A percentile compares a stretch with the other conserved stretches of the same genome.
Evolutionary conservation across 129 eudicot species (phyloP).

Genomic region (Lactuca sativa): DNA sequence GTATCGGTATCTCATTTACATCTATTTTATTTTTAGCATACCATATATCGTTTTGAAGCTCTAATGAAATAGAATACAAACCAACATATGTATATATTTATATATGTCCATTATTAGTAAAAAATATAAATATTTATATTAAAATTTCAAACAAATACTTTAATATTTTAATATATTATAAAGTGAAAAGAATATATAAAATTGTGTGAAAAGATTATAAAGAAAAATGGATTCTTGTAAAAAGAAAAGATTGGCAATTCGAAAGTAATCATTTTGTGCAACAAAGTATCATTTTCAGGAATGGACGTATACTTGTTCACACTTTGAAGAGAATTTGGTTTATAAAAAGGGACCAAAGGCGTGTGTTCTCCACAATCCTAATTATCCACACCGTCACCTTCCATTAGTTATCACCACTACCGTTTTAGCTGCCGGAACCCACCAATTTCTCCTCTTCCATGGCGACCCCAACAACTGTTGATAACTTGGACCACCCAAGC

Average conservation of each 20-base stretch:
- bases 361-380: slow-evolving; percentile 35
- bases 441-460: slow-evolving; percentile 4
- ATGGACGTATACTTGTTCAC: slow-evolving; percentile 28
- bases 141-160: too few relatives aligned
- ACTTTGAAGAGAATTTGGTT: slow-evolving; percentile 11
- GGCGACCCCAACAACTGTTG: slow-evolving; percentile 17
- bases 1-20: too few relatives aligned
- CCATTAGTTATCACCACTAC: slow-evolving; percentile 8
- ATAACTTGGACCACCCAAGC: slow-evolving; percentile 10
- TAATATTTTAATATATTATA: background rate
- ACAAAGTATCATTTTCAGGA: slow-evolving; percentile 19
- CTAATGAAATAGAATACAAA: too few relatives aligned
- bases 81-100: too few relatives aligned
- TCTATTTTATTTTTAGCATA: too few relatives aligned
- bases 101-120: too few relatives aligned
- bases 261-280: slow-evolving; percentile 16
- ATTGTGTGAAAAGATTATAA: background rate
- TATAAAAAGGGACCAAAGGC: slow-evolving; percentile 34
- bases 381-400: slow-evolving; percentile 5
- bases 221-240: slow-evolving; percentile 15
- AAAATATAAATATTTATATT: too few relatives aligned
- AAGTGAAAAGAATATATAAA: slow-evolving; percentile 15
- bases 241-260: slow-evolving; percentile 16
- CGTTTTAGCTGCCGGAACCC: background rate
- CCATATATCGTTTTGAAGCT: too few relatives aligned